Conservation (phyloP, 78 protist species). For the Creolimax fragrantissima region DNA sequence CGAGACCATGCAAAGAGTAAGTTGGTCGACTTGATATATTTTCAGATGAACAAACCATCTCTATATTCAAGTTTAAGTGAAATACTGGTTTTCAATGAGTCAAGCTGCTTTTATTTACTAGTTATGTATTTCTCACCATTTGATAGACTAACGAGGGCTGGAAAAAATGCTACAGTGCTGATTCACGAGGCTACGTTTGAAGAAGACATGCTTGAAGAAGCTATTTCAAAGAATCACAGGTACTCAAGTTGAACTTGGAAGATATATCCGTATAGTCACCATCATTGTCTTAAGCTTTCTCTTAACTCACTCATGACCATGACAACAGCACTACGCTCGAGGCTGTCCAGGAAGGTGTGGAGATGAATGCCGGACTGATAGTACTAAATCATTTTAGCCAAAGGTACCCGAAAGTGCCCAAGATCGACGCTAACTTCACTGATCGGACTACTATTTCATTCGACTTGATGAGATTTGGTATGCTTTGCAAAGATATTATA, state of each 20-base stretch:
- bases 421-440: background rate
- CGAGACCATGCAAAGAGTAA: slow-evolving; percentile 62
- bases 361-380: slow-evolving; percentile 54
- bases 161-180: slow-evolving; percentile 42
- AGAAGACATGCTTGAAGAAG: slow-evolving; percentile 61
- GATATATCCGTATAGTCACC: background rate
- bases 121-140: no score
- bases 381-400: slow-evolving; percentile 83
- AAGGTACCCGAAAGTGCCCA: slow-evolving; percentile 44
- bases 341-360: slow-evolving; percentile 54
- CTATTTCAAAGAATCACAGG: slow-evolving; percentile 40
- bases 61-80: no score
- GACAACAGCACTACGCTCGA: slow-evolving; percentile 48
- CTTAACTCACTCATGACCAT: background rate
- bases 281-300: background rate
- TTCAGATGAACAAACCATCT: no score
- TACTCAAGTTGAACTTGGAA: background rate
- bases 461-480: background rate
- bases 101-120: no score
- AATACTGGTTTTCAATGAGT: no score
- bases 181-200: slow-evolving; percentile 93
- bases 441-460: background rate
- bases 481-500: background rate
- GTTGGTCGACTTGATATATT: no score
- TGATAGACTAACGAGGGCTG: slow-evolving; percentile 6